Evolutionary conservation across 2,329 filamentous ascomycete genomes (phyloP).

Genomic region (Colletotrichum zoysiae): DNA sequence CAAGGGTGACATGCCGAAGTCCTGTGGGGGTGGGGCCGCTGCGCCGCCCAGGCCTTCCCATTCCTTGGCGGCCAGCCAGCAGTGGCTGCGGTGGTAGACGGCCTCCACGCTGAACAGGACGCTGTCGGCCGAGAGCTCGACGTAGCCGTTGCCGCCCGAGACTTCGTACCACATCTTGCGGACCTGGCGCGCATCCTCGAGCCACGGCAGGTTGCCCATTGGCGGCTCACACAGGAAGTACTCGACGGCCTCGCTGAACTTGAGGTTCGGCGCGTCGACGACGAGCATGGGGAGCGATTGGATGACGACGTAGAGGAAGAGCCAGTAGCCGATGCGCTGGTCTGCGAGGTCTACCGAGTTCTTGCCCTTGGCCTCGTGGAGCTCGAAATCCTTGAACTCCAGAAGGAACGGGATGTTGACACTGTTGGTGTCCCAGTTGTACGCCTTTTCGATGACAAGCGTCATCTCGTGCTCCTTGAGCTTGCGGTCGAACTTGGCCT

Average conservation of each 20-base stretch:
- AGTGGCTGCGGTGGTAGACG: slow-evolving; percentile 70
- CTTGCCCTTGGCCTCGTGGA: slow-evolving; percentile 74
- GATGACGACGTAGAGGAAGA: slow-evolving; percentile 83
- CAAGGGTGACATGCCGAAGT: slow-evolving; percentile 54
- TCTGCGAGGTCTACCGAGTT: slow-evolving; percentile 76
- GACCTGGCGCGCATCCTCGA: slow-evolving; percentile 72
- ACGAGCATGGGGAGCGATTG: slow-evolving; percentile 84
- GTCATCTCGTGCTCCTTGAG: slow-evolving; percentile 84
- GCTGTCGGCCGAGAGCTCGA: slow-evolving; percentile 70
- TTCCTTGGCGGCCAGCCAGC: slow-evolving; percentile 65
- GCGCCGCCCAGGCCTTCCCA: slow-evolving; percentile 59
- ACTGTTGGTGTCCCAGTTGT: slow-evolving; percentile 79
- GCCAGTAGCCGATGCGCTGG: slow-evolving; percentile 81
- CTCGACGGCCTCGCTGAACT: slow-evolving; percentile 78
- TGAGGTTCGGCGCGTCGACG: slow-evolving; percentile 78
- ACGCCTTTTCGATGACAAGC: slow-evolving; percentile 81
- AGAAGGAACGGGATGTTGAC: slow-evolving; percentile 73
- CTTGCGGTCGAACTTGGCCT: slow-evolving; percentile 77
- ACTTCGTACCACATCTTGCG: slow-evolving; percentile 81
- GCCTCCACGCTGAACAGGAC: slow-evolving; percentile 73
- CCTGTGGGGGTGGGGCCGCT: slow-evolving; percentile 46
- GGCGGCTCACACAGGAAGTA: slow-evolving; percentile 86
- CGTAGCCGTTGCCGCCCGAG: slow-evolving; percentile 69
- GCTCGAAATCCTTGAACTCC: slow-evolving; percentile 79
- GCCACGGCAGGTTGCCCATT: slow-evolving; percentile 80